Percentiles rank a stretch among this genome's conserved stretches.
These are phyloP conservation scores for Articulospora tetracladia DNA, from an alignment of 495 filamentous ascomycete species.

Conservation along the genomic window DNA sequence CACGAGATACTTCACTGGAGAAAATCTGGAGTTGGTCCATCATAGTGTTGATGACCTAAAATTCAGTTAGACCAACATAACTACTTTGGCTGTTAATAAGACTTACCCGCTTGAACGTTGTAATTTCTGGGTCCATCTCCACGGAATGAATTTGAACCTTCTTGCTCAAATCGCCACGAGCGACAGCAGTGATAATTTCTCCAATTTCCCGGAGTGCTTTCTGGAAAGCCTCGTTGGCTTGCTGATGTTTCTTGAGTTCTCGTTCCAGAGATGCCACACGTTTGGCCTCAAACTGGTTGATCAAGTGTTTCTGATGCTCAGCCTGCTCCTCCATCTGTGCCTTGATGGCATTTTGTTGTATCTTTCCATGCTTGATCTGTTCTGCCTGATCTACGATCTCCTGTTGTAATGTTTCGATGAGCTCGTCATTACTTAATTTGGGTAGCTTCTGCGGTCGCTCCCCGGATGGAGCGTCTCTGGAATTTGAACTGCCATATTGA, in stretches of 20 bases:
- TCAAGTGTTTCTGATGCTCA: slow-evolving; percentile 56
- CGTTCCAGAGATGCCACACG: slow-evolving; percentile 66
- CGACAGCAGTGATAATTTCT: slow-evolving; percentile 92
- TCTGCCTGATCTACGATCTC: slow-evolving; percentile 78
- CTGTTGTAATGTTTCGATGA: slow-evolving; percentile 66
- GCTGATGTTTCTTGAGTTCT: slow-evolving; percentile 92
- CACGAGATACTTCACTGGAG: slow-evolving; percentile 92
- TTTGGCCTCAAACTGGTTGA: slow-evolving; percentile 49
- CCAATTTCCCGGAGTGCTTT: slow-evolving; percentile 97
- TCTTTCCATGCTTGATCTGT: slow-evolving; percentile 68
- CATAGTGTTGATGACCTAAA: slow-evolving; percentile 79
- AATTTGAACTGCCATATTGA: slow-evolving; percentile 13
- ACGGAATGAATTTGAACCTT: slow-evolving; percentile 94
- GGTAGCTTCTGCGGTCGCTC: slow-evolving; percentile 32
- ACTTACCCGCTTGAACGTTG: slow-evolving; percentile 89
- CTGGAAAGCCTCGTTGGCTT: slow-evolving; percentile 98
- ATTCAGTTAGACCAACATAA: neutral
- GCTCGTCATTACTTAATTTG: slow-evolving; percentile 61
- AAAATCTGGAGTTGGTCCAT: slow-evolving; percentile 98
- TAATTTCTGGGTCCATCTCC: slow-evolving; percentile 99
- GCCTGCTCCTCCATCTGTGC: slow-evolving; percentile 62
- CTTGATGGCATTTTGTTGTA: slow-evolving; percentile 66
- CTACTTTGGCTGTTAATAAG: neutral
- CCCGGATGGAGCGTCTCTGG: slow-evolving; percentile 36
- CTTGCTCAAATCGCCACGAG: slow-evolving; percentile 93